phyloP scores from a whole-genome alignment of 1,284 basidiomycete species.

The Athelia psychrophila region DNA sequence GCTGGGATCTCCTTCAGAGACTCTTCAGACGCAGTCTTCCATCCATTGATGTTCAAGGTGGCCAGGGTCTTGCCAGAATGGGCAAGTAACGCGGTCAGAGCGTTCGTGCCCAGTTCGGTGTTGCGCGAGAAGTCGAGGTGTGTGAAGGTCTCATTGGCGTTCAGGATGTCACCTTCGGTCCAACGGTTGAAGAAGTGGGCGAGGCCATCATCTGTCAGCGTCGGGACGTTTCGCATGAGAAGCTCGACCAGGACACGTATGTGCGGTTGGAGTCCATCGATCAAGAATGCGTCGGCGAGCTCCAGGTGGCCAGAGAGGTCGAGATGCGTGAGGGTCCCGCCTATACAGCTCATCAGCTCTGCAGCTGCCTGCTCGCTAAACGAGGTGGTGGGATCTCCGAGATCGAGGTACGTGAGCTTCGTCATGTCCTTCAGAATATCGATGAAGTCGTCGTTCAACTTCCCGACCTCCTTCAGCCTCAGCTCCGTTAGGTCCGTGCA shows the following conservation, averaged over 20 bases:
- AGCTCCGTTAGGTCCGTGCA: conserved; percentile 69
- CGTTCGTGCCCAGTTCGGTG: conserved; percentile 48
- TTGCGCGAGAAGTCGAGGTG: conserved; percentile 64
- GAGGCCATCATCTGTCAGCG: conserved; percentile 71
- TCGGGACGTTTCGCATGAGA: conserved; percentile 52
- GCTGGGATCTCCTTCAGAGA: conserved; percentile 53
- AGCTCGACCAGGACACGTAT: conserved; percentile 55
- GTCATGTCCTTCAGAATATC: conserved; percentile 47
- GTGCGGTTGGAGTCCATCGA: conserved; percentile 58
- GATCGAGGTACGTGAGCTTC: conserved; percentile 53
- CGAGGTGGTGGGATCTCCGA: conserved; percentile 51
- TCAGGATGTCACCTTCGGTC: conserved; percentile 15
- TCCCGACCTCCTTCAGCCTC: conserved; percentile 78
- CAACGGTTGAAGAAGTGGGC: conserved; percentile 58
- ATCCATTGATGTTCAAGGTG: conserved; percentile 75
- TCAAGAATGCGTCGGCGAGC: conserved; percentile 36
- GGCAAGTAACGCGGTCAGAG: conserved; percentile 63
- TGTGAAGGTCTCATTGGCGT: conserved; percentile 42
- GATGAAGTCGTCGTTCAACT: conserved; percentile 66
- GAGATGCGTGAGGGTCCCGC: conserved; percentile 43
- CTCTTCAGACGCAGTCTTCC: conserved; percentile 60
- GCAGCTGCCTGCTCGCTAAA: conserved; percentile 61
- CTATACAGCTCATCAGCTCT: conserved; percentile 50
- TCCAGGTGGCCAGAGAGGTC: conserved; percentile 43
- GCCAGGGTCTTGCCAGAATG: conserved; percentile 71